A percentile compares a stretch with the other conserved stretches of the same genome.
Evolutionary conservation across 106 monocot species (phyloP).

Genomic region (Dendrobium huoshanense): DNA sequence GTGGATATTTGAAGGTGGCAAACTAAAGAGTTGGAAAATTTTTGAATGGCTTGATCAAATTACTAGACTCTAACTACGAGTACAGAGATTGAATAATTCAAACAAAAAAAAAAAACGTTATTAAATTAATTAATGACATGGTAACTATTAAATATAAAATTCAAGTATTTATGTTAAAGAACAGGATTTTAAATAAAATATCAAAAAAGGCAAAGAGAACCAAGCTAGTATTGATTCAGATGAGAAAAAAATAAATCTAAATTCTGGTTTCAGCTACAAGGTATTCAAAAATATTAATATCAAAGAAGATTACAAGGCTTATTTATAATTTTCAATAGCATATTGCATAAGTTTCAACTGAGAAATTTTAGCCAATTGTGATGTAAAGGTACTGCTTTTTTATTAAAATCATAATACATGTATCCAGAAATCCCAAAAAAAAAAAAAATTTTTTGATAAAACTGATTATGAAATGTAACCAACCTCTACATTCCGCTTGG

Average conservation of each 20-base stretch:
- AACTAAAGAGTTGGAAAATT: not conserved
- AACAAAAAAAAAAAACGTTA: no score
- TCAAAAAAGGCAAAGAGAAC: no score
- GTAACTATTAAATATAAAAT: no score
- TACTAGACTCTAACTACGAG: not conserved
- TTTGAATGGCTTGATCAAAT: not conserved
- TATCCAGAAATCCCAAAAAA: not conserved
- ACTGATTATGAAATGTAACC: not conserved
- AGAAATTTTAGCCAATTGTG: not conserved
- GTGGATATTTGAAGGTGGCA: not conserved
- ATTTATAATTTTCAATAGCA: not conserved
- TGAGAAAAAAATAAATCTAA: not conserved
- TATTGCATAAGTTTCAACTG: not conserved
- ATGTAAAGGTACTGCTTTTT: not conserved
- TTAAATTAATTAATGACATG: no score
- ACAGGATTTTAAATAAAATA: no score
- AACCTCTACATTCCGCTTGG: conserved; percentile 97
- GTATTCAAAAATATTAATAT: not conserved
- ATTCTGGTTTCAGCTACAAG: not conserved
- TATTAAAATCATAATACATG: not conserved
- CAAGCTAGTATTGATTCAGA: not conserved
- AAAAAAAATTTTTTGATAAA: not conserved
- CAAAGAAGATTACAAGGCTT: not conserved
- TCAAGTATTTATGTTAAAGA: no score
- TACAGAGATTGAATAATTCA: no score